Base-by-base conservation (phyloP, 2,329 filamentous ascomycete species). In the Aureobasidium sp. region DNA sequence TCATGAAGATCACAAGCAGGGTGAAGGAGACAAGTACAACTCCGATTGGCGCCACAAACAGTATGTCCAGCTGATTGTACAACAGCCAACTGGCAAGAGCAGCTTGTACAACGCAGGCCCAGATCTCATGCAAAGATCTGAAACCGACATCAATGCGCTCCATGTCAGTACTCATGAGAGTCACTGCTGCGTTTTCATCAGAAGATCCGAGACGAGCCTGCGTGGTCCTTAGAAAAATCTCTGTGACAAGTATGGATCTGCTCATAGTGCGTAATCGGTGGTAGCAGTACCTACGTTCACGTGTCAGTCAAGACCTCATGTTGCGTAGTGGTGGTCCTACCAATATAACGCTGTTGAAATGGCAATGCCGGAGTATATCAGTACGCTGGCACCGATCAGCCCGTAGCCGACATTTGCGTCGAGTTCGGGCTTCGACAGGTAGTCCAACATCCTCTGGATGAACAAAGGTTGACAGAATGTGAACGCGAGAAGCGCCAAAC, bases 161-260 rank as follows among this genome's bases (percentile, higher is more conserved):
- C 47, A 62, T 50, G 29, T 62, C 61, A n/a, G 61, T 60, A 29
- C 49, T 62, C 55, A 62, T 62, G 29, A 62, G 46, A 9, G 61
- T 62, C 29, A 62, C 54, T 29, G 61, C 57, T 7, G 55, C 47
- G 11, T 29, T 45, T 8, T 61, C 60, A 19, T 57, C 51, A 3
- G 51, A 35, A 9, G 19, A 31, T 6, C 46, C 45, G 23, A 47
- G 23, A 19, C 46, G 19, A 55, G 35, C 17, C 35, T 43, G 38
- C 13, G 59, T 33, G 7, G 55, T 45, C 40, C 59, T 54, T 19
- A 51, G 57, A 43, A 49, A 62, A 17, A 62, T 60, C 10, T 47
- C 49, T 3, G 61, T 53, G 13, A 53, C 42, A 5, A 62, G 35
- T 17, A 46, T 55, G 33, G 55, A 57, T 31, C 61, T 51, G 9